Base-by-base conservation (phyloP, 2,329 filamentous ascomycete genomes). In the Pseudogymnoascus sp. region DNA sequence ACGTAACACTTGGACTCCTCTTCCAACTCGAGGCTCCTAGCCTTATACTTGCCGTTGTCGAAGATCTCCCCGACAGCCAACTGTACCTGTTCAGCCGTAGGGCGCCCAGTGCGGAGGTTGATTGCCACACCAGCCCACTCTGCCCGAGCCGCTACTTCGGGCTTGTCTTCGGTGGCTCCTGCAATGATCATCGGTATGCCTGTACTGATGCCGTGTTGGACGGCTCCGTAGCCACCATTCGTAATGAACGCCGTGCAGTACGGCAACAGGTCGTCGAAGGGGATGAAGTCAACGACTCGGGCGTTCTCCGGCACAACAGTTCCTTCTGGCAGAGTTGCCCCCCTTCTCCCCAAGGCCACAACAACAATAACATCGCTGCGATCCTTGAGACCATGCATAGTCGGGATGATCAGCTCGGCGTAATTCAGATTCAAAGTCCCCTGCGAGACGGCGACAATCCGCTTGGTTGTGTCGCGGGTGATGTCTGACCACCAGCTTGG, bases 401-500 rank as follows among this genome's bases (percentile, higher is more conserved):
- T 74, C 1, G 76, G 75, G 7, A 76, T 65, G 14, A 75, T 70
- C 2, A 77, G 66, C 9, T 76, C 69, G 11, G 69, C 65, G 28
- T 69, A 70, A 25, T 74, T 63, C 18, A 70, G 62, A 3, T 68
- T 69, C 0, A 76, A 62, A 5, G 75, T 76, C 0, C 76, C 76
- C 62, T 76, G 75, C 21, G 70, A 74, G 5, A 77, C 74, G 36
- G 73, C 69, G 14, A 77, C 66, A 11, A 78, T 70, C 18, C 73
- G 73, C 62, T 73, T 73, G 60, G 75, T 76, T 18, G 74, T 70
- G 49, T 76, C 75, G 14, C 67, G 62, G 8, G 73, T 67, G 14
- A 83, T 71, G 3, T 78, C 75, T 2, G 72, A 61, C 79, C 79
- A 84, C 77, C 79, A 84, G 5, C 67, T 28, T 0, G 81, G 81